phyloP scores from a whole-genome alignment of 1,284 basidiomycete species.

The Cryptococcus jaspeensis region DNA sequence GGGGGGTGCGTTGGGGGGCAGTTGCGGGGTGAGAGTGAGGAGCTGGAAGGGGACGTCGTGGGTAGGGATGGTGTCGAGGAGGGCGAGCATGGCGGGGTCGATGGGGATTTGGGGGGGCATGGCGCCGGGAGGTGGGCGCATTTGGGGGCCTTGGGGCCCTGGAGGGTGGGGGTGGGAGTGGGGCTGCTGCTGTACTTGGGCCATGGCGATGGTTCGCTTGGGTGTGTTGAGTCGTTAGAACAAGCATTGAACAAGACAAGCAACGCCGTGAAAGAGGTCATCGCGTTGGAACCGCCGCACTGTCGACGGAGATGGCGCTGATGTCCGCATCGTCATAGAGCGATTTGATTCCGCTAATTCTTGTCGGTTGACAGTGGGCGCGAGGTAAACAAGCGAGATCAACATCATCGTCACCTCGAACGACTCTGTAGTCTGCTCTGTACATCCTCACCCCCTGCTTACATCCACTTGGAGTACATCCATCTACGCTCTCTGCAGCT shows the following conservation, averaged over 20 bases:
- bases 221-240: neutral
- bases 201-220: neutral
- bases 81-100: slow-evolving; percentile 40
- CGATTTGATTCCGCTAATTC: too few relatives aligned
- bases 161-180: neutral
- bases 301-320: too few relatives aligned
- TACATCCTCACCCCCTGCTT: too few relatives aligned
- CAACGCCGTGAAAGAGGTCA: too few relatives aligned
- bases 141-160: neutral
- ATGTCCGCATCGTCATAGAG: too few relatives aligned
- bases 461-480: too few relatives aligned
- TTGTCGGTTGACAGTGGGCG: neutral
- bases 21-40: slow-evolving; percentile 25
- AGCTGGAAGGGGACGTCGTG: slow-evolving; percentile 35
- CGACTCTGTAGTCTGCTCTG: too few relatives aligned
- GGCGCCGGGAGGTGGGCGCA: slow-evolving; percentile 1
- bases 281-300: too few relatives aligned
- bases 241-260: too few relatives aligned
- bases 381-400: neutral
- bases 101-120: slow-evolving; percentile 22
- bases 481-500: too few relatives aligned
- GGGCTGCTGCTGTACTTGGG: slow-evolving; percentile 10
- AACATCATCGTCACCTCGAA: too few relatives aligned
- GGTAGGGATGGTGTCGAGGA: slow-evolving; percentile 45
- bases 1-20: slow-evolving; percentile 30